Conservation (phyloP, 148 eudicot genomes). For the Silene conica region DNA sequence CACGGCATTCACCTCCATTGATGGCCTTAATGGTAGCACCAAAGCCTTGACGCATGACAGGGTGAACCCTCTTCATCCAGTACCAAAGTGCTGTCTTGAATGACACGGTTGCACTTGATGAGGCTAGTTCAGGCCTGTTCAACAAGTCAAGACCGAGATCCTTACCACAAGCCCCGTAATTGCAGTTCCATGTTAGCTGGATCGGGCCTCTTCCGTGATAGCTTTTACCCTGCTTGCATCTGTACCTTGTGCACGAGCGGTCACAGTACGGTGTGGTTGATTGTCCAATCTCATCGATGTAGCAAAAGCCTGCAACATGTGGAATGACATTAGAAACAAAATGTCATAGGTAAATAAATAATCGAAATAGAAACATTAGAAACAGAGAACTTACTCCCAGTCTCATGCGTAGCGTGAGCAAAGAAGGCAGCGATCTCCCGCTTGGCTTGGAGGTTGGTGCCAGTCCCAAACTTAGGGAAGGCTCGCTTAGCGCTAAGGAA, state of each 20-base stretch:
- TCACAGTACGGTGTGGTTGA: constrained; percentile 36
- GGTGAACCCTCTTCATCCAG: constrained; percentile 27
- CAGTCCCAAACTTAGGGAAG: constrained; percentile 39
- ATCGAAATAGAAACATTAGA: too few relatives aligned
- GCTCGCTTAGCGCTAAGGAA: constrained; percentile 36
- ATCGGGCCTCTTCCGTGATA: constrained; percentile 46
- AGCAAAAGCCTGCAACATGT: constrained; percentile 36
- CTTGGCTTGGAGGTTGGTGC: constrained; percentile 37
- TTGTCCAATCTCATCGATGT: constrained; percentile 37
- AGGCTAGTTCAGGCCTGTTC: constrained; percentile 35
- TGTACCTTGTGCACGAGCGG: constrained; percentile 21
- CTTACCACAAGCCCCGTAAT: constrained; percentile 38
- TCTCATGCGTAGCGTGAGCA: constrained; percentile 65
- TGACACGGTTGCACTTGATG: constrained; percentile 20
- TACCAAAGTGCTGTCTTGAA: constrained; percentile 40
- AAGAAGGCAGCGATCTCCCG: constrained; percentile 74
- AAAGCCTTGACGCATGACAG: constrained; percentile 19
- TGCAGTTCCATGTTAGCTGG: constrained; percentile 46
- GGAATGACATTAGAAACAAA: not conserved
- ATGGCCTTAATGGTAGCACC: constrained; percentile 28
- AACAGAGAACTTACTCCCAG: constrained; percentile 43
- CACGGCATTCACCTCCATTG: constrained; percentile 28
- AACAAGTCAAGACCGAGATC: constrained; percentile 28
- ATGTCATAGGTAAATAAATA: too few relatives aligned
- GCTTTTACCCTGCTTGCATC: constrained; percentile 27